Evolutionary conservation across 495 filamentous ascomycete genomes (phyloP), one percentile per base, ranked within the genome.

Genomic region (Rhypophila decipiens): DNA sequence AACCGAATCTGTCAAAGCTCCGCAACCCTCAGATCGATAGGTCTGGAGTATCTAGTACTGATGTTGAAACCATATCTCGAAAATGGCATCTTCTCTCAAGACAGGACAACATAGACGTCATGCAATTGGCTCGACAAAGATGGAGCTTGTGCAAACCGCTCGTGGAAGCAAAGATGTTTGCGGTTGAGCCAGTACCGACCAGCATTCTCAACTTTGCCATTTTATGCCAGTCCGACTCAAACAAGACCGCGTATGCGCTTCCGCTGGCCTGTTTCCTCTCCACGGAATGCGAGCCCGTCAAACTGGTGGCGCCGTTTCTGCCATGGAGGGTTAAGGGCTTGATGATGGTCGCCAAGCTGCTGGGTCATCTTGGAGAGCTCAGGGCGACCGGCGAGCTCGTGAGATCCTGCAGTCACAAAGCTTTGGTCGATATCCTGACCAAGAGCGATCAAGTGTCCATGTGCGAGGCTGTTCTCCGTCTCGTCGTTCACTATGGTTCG

Each of bases 391-490:
- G 53, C 24, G 45, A 46, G 7, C 34, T 58, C 8, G 47, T 56
- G 2, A 44, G 50, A 5, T 36, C 24, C 20, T 53, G 53, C 47
- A 24, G 52, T 20, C 45, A 51, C 24, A 51, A 65, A 42, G 49
- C 48, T 18, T 36, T 71, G 3, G 50, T 58, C 8, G 52, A 57
- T 2, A 44, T 53, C 2, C 27, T 72, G 20, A 46, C 46, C 2
- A 55, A 50, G 23, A 61, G 54, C 11, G 69, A 74, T 24, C 69
- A 69, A 24, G 57, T 61, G 10, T 67, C 62, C n/a, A 55, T 75
- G 35, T 69, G 66, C 52, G 66, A 74, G 40, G 51, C 50, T 9
- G 33, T 72, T 11, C 47, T 74, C 18, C 55, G 57, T 2, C 51
- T 72, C 9, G 53, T 64, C 9, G 23, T 68, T 4, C 53, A 64